A percentile compares a stretch with the other conserved stretches of the same genome.
These are phyloP conservation scores for Lactifluus hygrophoroides DNA, from an alignment of 768 basidiomycete species.

Conservation along the genomic window DNA sequence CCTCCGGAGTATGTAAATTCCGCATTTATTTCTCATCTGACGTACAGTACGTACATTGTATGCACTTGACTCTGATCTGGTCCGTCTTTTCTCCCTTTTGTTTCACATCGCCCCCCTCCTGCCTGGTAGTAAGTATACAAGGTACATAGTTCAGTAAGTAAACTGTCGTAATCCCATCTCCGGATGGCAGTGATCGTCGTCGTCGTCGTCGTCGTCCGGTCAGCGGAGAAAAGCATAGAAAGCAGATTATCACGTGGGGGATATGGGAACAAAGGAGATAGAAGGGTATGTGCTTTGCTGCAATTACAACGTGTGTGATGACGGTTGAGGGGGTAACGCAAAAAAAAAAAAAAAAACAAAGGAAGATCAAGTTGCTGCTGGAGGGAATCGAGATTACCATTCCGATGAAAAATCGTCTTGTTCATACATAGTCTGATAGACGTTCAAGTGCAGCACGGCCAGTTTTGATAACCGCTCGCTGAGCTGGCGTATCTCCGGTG, in stretches of 20 bases:
- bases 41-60: too few species aligned
- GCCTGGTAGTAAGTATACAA: constrained; percentile 12
- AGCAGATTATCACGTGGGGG: constrained; percentile 13
- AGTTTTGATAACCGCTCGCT: constrained; percentile 66
- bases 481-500: constrained; percentile 59
- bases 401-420: constrained; percentile 41
- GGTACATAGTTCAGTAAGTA: constrained; percentile 11
- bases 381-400: constrained; percentile 14
- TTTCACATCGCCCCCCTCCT: background rate
- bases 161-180: constrained; percentile 10
- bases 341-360: too few species aligned
- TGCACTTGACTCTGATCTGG: constrained; percentile 4
- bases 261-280: background rate
- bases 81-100: background rate
- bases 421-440: constrained; percentile 73
- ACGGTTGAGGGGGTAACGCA: constrained; percentile 12
- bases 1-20: background rate
- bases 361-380: too few species aligned
- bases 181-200: background rate
- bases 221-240: constrained; percentile 3
- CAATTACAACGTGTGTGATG: constrained; percentile 7
- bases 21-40: background rate
- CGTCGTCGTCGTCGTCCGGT: constrained; percentile 11
- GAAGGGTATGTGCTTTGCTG: constrained; percentile 16
- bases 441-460: constrained; percentile 63